Percentiles rank a stretch among this genome's conserved stretches.
Evolutionary conservation across 345 rosid genomes (phyloP).

Genomic region (Citrus cavaleriei): DNA sequence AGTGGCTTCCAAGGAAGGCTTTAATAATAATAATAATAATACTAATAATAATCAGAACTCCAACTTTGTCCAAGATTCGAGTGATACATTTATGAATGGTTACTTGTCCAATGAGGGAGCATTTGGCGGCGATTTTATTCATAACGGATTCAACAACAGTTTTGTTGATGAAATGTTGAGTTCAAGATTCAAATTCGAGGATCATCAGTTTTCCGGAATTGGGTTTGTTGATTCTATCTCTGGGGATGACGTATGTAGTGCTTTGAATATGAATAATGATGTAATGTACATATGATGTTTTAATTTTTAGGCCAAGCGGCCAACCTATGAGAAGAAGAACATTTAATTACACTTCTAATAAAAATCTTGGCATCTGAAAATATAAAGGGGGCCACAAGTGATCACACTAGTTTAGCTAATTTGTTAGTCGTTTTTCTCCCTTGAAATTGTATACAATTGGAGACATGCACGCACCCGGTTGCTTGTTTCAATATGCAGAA

Average conservation of each 20-base stretch:
- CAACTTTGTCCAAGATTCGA: conserved; percentile 21
- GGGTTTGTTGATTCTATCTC: conserved; percentile 32
- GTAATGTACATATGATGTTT: conserved; percentile 40
- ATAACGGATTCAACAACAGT: conserved; percentile 22
- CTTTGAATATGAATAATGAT: conserved; percentile 36
- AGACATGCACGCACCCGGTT: not conserved
- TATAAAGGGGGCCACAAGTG: no score
- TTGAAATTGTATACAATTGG: not conserved
- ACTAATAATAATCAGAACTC: conserved; percentile 6
- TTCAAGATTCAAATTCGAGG: conserved; percentile 46
- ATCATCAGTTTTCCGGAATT: conserved; percentile 38
- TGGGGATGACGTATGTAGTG: conserved; percentile 34
- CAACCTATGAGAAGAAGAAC: conserved; percentile 21
- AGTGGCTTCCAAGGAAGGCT: conserved; percentile 11
- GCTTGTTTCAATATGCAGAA: not conserved
- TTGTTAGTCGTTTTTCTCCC: not conserved
- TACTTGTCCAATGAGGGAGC: conserved; percentile 19
- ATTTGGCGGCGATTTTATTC: conserved; percentile 21
- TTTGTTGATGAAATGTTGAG: conserved; percentile 36
- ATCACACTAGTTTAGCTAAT: not conserved
- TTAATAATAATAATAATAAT: not conserved
- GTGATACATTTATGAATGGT: conserved; percentile 2
- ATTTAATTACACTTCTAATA: conserved; percentile 15
- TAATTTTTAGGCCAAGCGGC: conserved; percentile 3
- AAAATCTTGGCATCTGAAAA: not conserved